Base-by-base conservation (phyloP, 2,329 filamentous ascomycete species). In the Colletotrichum falcatum region DNA sequence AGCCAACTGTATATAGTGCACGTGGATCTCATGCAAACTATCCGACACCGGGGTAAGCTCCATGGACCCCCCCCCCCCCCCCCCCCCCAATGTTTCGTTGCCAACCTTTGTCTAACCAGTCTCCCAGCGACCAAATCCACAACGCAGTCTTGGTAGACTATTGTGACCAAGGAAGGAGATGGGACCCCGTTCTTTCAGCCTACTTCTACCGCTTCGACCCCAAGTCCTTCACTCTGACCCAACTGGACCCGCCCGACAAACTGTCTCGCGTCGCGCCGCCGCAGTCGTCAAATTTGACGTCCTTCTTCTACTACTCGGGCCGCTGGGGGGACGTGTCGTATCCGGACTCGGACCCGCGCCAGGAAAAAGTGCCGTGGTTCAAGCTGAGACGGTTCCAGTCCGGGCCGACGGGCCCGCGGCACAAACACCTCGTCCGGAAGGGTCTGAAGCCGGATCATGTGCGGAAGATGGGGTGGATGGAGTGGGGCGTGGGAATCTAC, bases 11-110 rank as follows among this genome's bases (percentile, higher is more conserved):
- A 0, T 81, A 79, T 30, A 81, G 80, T 42, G 80, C 77, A 6
- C 73, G 72, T 5, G 80, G 80, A 3, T 79, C 80, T 0, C 80
- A 81, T 37, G 80, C 80, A 28, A 81, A 80, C 18, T 81, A 80
- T 56, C 66, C 73, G 14, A 59, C 73, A 9, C 9, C 71, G 23
- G 79, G 79, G 79, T 80, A 73, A 59, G 74, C 54, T 14, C 2
- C 18, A 1, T 42, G 30, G 2, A n/a, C n/a, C n/a, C n/a, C n/a
- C n/a, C n/a, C n/a, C n/a, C n/a, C n/a, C n/a, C n/a, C n/a, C n/a
- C n/a, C n/a, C n/a, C n/a, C 33, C n/a, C 35, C 20, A 7, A 1
- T 2, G 0, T 3, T 33, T n/a, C 14, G 54, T 11, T n/a, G 2
- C 3, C 1, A 9, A 30, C 5, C 2, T 11, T n/a, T 11, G 26